Evolutionary conservation across 2,329 filamentous ascomycete genomes (phyloP).

Genomic region (Trichoderma harzianum): DNA sequence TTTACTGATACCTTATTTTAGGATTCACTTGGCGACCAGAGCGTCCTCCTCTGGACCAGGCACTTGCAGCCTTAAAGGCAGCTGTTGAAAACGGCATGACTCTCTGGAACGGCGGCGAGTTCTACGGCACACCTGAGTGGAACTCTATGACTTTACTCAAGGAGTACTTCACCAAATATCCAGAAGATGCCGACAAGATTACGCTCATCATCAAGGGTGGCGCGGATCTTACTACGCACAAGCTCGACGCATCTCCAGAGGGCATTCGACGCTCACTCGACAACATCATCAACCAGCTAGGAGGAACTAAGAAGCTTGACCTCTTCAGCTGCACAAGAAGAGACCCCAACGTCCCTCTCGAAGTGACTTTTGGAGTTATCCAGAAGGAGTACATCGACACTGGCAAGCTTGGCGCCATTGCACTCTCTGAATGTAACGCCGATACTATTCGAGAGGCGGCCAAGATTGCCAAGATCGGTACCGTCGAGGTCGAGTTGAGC

Average conservation of each 20-base stretch:
- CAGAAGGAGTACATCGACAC: constrained; percentile 48
- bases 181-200: constrained; percentile 60
- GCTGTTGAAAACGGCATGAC: constrained; percentile 45
- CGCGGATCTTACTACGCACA: constrained; percentile 28
- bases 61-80: constrained; percentile 54
- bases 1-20: constrained; percentile 21
- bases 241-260: constrained; percentile 51
- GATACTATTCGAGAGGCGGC: constrained; percentile 48
- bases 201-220: constrained; percentile 62
- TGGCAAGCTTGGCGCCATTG: constrained; percentile 50
- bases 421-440: constrained; percentile 50
- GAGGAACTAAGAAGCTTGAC: constrained; percentile 59
- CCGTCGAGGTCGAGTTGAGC: constrained; percentile 54
- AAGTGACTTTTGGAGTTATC: constrained; percentile 42
- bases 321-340: constrained; percentile 58
- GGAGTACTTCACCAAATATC: constrained; percentile 61
- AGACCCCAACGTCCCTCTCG: constrained; percentile 47
- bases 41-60: constrained; percentile 43
- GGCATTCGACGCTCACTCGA: constrained; percentile 57
- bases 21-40: constrained; percentile 44
- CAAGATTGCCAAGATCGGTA: constrained; percentile 42
- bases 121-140: constrained; percentile 58
- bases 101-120: constrained; percentile 62
- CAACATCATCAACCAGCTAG: constrained; percentile 48
- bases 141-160: constrained; percentile 59